Base-by-base conservation (phyloP, 2,329 filamentous ascomycete species). In the Ascochyta koolunga region DNA sequence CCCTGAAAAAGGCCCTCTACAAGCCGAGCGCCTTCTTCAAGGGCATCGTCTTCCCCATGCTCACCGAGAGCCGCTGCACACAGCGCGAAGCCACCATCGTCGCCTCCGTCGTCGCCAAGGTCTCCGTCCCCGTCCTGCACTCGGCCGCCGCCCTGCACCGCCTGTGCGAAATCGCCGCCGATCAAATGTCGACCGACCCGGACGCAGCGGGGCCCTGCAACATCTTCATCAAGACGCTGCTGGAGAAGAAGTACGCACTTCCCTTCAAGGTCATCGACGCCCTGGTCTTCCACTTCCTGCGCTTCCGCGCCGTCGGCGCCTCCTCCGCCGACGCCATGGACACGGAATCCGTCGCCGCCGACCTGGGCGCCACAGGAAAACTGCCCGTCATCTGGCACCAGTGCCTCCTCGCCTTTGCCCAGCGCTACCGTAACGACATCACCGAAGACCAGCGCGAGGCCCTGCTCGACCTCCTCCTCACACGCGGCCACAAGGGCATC, bases 21-120 rank as follows among this genome's bases (percentile, higher is more conserved):
- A 96, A 96, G 75, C 95, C 95, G 6, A 89, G 91, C 0, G 92
- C 93, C 16, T 99, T 96, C 77, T 99, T 99, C 84, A 96, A 97
- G 75, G 95, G 93, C 4, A 86, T 99, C 64, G 81, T 99, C 15
- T 98, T 98, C 71, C 95, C 95, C 0, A 83, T 99, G 16, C 87
- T 96, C 9, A 85, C 85, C 8, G 89, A 87, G 44, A 90, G 91
- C 24, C 91, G 88, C n/a, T 97, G 93, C 78, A 96, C 93, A 0
- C 78, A 98, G 44, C 86, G 93, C 44, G 95, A 99, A 76, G 95
- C 95, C 5, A 87, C 91, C 65, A 98, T 99, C 63, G 85, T 99
- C 36, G 90, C 89, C 3, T 92, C 89, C 8, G 93, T 96, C 1
- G 83, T 99, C 40, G 85, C 89, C 5, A 84, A 93, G 54, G 87